Evolutionary conservation across 2,329 filamentous ascomycete genomes (phyloP), one percentile per base, ranked within the genome.

Genomic region (Aspergillus texensis): DNA sequence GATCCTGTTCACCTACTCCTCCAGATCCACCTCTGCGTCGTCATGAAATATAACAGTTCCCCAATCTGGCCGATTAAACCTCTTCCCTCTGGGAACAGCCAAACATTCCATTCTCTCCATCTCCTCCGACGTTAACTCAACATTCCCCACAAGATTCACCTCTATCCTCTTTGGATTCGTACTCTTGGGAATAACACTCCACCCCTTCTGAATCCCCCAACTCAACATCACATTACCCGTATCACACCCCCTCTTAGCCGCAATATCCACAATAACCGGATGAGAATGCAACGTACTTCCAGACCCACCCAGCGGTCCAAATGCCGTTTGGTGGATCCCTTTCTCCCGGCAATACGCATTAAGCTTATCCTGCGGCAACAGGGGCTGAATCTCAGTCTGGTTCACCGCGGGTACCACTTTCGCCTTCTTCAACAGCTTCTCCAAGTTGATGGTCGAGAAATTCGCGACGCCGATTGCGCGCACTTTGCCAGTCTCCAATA

Each of bases 401-500:
- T 41, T 41, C 1, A 41, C 39, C 3, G 39, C 39, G 0, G 39
- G 39, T 0, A n/a, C 39, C 1, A 41, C 39, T 0, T 41, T 10
- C 2, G 19, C 39, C 8, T 16, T 41, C 39, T 41, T 19, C 0
- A 41, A 0, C 9, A 41, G 0, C 0, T 19, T 41, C 0, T 41
- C 39, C 39, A 41, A 2, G 39, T 41, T 41, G 16, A 41, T 16
- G 0, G 39, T 41, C 19, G 39, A 41, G 39, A 41, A 41, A 6
- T 41, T 41, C 19, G 39, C 39, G 6, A 41, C 39, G 16, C 39
- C 39, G 19, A 41, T 41, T 19, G 39, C 39, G 2, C 39, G 39
- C 39, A 41, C 39, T 41, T 41, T 41, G 19, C 39, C 39, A 0
- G 39, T 41, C 3, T 10, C 16, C 16, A 41, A 41, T 0, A 41